These are phyloP conservation scores for Chrysanthemum lavandulifolium DNA, from an alignment of 129 eudicot genomes.

Conservation along the genomic window DNA sequence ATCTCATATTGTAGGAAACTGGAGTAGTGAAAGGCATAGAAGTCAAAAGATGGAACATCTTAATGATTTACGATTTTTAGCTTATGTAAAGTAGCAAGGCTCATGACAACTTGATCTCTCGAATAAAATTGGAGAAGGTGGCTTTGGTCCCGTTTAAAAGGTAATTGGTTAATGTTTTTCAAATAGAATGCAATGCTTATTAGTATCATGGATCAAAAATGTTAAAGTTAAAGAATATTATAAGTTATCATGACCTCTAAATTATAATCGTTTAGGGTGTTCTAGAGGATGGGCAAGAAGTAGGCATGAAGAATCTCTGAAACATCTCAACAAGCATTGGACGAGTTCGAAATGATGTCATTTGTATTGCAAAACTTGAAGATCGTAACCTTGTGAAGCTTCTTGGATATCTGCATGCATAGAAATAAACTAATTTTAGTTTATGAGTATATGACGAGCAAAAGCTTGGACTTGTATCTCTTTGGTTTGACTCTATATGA, in stretches of 20 bases:
- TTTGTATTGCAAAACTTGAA: constrained; percentile 34
- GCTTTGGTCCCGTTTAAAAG: too few relatives aligned
- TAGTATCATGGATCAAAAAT: too few relatives aligned
- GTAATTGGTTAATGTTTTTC: too few relatives aligned
- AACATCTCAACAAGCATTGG: constrained; percentile 22
- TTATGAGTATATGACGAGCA: constrained; percentile 31
- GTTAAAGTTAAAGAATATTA: too few relatives aligned
- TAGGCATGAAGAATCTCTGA: constrained; percentile 25
- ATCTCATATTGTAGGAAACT: too few relatives aligned
- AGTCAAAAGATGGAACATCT: too few relatives aligned
- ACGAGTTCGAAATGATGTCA: constrained; percentile 25
- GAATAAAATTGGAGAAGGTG: too few relatives aligned
- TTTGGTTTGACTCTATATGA: constrained; percentile 17
- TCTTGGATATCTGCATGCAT: constrained; percentile 36
- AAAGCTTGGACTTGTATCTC: constrained; percentile 24
- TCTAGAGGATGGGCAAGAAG: constrained; percentile 10
- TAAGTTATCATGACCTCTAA: not conserved
- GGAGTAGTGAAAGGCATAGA: too few relatives aligned
- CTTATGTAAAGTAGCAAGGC: too few relatives aligned
- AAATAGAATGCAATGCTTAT: too few relatives aligned
- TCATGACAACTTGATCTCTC: too few relatives aligned
- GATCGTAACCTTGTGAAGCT: constrained; percentile 42
- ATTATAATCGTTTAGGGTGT: constrained; percentile 10
- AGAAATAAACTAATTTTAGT: constrained; percentile 26
- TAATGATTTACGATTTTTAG: too few relatives aligned